Evolutionary conservation across 805 yeast species (phyloP).

Genomic region (Torulaspora franciscae): DNA sequence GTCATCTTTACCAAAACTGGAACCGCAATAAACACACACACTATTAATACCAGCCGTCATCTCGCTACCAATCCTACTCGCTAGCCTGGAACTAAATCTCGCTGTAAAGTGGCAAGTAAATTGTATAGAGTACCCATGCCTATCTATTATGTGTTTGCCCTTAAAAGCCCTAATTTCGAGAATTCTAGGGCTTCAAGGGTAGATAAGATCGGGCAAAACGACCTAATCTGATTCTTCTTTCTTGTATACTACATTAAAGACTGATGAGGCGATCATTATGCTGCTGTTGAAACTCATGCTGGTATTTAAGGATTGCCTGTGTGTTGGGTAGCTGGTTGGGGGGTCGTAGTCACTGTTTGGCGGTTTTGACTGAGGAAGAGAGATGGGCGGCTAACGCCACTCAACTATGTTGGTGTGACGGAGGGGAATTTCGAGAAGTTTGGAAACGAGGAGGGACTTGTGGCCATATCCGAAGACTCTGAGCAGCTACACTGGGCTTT

Average conservation of each 20-base stretch:
- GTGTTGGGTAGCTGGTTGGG: not conserved
- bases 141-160: not conserved
- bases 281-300: not conserved
- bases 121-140: not conserved
- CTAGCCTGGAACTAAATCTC: not conserved
- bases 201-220: not conserved
- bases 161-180: not conserved
- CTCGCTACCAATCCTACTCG: not conserved
- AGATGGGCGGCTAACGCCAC: slow-evolving; percentile 9
- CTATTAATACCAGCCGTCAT: slow-evolving; percentile 24
- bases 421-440: too few relatives aligned
- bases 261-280: not conserved
- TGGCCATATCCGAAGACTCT: too few relatives aligned
- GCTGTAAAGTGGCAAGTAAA: not conserved
- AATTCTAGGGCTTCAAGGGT: not conserved
- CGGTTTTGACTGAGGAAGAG: not conserved
- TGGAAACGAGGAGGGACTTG: too few relatives aligned
- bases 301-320: not conserved
- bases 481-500: too few relatives aligned
- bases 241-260: not conserved
- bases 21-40: slow-evolving; percentile 84
- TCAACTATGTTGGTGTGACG: not conserved
- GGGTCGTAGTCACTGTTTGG: not conserved
- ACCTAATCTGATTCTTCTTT: not conserved
- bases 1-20: slow-evolving; percentile 60